Percentiles rank a stretch among this genome's conserved stretches.
phyloP scores from a whole-genome alignment of 2,329 filamentous ascomycete species.

The Lasiodiplodia sp. region DNA sequence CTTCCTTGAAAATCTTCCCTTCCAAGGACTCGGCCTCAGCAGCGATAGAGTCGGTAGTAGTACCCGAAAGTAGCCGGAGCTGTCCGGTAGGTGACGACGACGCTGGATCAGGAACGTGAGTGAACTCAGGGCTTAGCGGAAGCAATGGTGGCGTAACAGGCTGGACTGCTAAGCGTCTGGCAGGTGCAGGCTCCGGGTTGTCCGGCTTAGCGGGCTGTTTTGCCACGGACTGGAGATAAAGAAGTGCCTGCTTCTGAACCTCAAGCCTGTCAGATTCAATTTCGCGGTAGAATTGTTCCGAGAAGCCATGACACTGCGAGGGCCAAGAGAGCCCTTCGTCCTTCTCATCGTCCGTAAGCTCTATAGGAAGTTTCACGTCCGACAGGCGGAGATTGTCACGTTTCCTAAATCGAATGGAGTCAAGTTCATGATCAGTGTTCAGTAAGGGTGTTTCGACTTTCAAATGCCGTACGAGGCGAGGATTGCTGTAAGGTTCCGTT shows the following conservation, averaged over 20 bases:
- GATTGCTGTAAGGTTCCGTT: not conserved
- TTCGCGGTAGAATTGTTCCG: constrained; percentile 36
- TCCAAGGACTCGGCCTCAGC: constrained; percentile 46
- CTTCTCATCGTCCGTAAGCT: constrained; percentile 47
- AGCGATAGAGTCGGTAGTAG: constrained; percentile 42
- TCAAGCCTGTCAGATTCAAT: constrained; percentile 48
- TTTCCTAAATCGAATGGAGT: constrained; percentile 50
- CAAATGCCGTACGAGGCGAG: constrained; percentile 37
- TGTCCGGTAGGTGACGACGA: constrained; percentile 46
- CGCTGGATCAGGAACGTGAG: constrained; percentile 42
- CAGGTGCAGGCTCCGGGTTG: not conserved
- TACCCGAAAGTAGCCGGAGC: constrained; percentile 48
- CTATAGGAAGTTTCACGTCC: constrained; percentile 44
- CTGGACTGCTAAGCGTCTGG: not conserved
- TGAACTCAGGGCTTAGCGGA: constrained; percentile 51
- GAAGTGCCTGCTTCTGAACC: constrained; percentile 44
- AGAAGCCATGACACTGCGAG: constrained; percentile 41
- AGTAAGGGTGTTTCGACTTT: constrained; percentile 59
- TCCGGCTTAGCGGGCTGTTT: not conserved
- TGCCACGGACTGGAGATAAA: constrained; percentile 42
- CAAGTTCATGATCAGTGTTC: constrained; percentile 53
- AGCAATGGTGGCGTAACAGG: constrained; percentile 58
- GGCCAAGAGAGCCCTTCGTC: constrained; percentile 56
- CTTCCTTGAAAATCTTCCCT: constrained; percentile 40
- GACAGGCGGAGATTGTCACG: constrained; percentile 38